Evolutionary conservation across 78 protist genomes (phyloP).

Genomic region (Guillardia theta): DNA sequence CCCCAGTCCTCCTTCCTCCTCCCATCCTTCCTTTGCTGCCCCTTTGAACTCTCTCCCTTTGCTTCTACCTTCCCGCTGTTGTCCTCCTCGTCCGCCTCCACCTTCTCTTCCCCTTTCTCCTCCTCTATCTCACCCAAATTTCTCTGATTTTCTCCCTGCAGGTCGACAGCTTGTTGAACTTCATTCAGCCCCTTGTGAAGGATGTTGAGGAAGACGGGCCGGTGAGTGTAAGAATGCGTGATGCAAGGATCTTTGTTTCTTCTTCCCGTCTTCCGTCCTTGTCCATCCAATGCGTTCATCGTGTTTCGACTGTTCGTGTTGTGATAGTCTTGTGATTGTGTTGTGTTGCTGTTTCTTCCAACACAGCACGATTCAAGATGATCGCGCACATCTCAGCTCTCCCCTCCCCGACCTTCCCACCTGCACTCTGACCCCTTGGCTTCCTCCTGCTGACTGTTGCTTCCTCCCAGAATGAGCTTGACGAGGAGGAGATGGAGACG

Average conservation of each 20-base stretch:
- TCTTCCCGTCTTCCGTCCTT: background rate
- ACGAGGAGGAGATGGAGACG: slow-evolving; percentile 13
- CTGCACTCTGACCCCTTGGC: background rate
- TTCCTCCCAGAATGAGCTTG: background rate
- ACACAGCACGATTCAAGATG: too few species aligned
- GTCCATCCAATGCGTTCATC: background rate
- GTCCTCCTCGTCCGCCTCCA: background rate
- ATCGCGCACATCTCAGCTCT: background rate
- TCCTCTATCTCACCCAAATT: background rate
- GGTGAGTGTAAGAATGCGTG: slow-evolving; percentile 58
- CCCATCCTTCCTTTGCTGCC: background rate
- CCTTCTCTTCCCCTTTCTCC: background rate
- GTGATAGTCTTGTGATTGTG: background rate
- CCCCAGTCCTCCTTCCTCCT: background rate
- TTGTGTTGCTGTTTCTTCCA: background rate
- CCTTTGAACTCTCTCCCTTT: background rate
- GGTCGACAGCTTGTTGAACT: slow-evolving; percentile 39
- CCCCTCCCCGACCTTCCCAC: background rate
- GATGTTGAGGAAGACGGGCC: slow-evolving; percentile 58
- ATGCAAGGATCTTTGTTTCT: background rate
- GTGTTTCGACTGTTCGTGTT: background rate
- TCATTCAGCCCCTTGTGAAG: slow-evolving; percentile 64
- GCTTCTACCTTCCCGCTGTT: background rate
- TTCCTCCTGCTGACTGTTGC: background rate
- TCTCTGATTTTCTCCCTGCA: background rate